Percentiles rank a stretch among this genome's conserved stretches.
Evolutionary conservation across 768 basidiomycete genomes (phyloP).

Genomic region (Boletus speciosus): DNA sequence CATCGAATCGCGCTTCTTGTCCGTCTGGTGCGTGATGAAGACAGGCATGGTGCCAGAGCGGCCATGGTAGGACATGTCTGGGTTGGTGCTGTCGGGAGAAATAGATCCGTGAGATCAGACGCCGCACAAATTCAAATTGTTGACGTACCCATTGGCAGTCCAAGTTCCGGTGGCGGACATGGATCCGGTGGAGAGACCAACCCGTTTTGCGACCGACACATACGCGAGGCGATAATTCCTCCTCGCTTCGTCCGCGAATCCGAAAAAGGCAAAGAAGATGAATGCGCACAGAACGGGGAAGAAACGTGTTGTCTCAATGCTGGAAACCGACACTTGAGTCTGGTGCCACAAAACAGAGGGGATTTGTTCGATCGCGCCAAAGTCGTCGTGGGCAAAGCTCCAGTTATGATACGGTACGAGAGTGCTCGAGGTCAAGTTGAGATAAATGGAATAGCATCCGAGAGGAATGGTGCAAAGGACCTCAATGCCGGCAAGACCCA

Average conservation of each 20-base stretch:
- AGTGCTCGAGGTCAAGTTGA: constrained; percentile 26
- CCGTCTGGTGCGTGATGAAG: constrained; percentile 41
- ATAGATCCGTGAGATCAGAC: background rate
- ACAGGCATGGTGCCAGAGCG: constrained; percentile 37
- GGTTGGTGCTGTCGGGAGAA: constrained; percentile 17
- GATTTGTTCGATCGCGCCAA: constrained; percentile 36
- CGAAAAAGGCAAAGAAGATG: constrained; percentile 68
- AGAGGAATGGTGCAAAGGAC: constrained; percentile 37
- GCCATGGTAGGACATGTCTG: constrained; percentile 20
- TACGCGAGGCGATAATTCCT: constrained; percentile 49
- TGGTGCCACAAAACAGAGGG: constrained; percentile 43
- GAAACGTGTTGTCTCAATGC: constrained; percentile 47
- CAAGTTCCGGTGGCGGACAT: constrained; percentile 23
- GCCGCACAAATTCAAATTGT: background rate
- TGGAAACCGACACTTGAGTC: constrained; percentile 7
- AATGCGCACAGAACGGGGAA: constrained; percentile 46
- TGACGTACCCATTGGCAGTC: constrained; percentile 27
- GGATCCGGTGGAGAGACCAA: constrained; percentile 30
- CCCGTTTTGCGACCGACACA: constrained; percentile 34
- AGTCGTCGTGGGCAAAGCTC: constrained; percentile 43
- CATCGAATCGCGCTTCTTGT: constrained; percentile 47
- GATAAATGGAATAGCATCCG: constrained; percentile 37
- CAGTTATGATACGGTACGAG: constrained; percentile 44
- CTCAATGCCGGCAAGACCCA: constrained; percentile 49
- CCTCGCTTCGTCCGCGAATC: constrained; percentile 63